A percentile compares a stretch with the other conserved stretches of the same genome.
These are phyloP conservation scores for Incumbomyces delicatus DNA, from an alignment of 2,329 filamentous ascomycete genomes.

Conservation along the genomic window DNA sequence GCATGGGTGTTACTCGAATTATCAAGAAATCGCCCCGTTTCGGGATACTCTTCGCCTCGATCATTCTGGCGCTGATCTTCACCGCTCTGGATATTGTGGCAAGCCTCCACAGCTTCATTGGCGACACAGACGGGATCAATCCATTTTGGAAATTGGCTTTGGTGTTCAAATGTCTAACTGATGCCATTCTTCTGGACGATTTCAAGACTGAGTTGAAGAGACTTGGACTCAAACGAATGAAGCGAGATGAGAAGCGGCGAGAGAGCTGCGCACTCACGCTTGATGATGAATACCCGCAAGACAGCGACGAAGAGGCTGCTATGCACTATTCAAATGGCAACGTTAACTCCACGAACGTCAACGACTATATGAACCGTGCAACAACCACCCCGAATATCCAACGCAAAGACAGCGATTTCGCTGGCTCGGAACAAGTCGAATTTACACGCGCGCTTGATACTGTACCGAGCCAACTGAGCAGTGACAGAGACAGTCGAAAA, in stretches of 20 bases:
- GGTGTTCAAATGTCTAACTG: conserved; percentile 58
- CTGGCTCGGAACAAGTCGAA: conserved; percentile 4
- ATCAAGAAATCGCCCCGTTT: conserved; percentile 54
- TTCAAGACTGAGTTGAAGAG: conserved; percentile 47
- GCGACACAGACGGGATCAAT: conserved; percentile 38
- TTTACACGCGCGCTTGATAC: conserved; percentile 2
- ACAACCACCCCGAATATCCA: background rate
- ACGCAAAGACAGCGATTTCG: background rate
- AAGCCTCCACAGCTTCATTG: conserved; percentile 37
- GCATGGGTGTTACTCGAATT: conserved; percentile 48
- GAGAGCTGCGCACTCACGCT: conserved; percentile 16
- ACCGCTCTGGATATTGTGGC: conserved; percentile 52
- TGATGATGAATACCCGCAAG: background rate
- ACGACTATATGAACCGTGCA: background rate
- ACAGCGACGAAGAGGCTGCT: conserved; percentile 6
- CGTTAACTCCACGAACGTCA: background rate
- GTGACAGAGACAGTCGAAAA: conserved; percentile 2
- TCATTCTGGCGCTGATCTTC: conserved; percentile 51
- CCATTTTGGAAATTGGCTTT: conserved; percentile 54
- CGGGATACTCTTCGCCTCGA: conserved; percentile 50
- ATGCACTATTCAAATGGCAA: background rate
- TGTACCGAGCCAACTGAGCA: conserved; percentile 4
- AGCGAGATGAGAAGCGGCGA: conserved; percentile 16
- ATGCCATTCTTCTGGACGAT: conserved; percentile 57
- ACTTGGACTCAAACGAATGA: conserved; percentile 17